Evolutionary conservation across 2,329 filamentous ascomycete genomes (phyloP).

Genomic region (Colletotrichum higginsianum): DNA sequence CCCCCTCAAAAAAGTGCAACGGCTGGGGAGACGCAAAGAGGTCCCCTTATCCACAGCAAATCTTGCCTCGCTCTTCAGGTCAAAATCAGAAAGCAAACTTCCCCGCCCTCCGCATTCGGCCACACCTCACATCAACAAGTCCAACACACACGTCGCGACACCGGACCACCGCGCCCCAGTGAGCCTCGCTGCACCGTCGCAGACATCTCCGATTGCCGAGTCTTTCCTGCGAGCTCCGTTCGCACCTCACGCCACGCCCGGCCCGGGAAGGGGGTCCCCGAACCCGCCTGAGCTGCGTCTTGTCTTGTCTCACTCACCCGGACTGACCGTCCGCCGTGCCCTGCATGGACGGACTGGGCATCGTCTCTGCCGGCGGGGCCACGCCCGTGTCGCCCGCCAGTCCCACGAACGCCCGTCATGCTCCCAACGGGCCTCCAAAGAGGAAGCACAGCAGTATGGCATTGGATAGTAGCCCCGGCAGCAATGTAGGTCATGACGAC

Average conservation of each 20-base stretch:
- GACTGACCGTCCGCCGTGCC: constrained; percentile 42
- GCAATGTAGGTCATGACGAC: constrained; percentile 71
- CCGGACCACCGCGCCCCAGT: constrained; percentile 42
- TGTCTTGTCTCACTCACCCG: constrained; percentile 41
- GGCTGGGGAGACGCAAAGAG: constrained; percentile 34
- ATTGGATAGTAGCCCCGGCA: constrained; percentile 74
- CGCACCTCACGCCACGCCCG: constrained; percentile 35
- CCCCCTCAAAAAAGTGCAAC: constrained; percentile 21
- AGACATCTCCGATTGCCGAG: constrained; percentile 38
- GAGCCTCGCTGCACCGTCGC: constrained; percentile 38
- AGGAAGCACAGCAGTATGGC: constrained; percentile 70
- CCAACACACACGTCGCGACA: constrained; percentile 42
- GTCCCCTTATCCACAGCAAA: constrained; percentile 41
- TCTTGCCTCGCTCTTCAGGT: constrained; percentile 42
- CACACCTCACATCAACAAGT: constrained; percentile 39
- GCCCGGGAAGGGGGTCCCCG: constrained; percentile 41
- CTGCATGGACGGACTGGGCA: constrained; percentile 65
- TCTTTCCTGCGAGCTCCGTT: constrained; percentile 30
- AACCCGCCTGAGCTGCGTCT: constrained; percentile 41
- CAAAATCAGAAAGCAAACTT: constrained; percentile 38
- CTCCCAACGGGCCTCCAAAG: constrained; percentile 64
- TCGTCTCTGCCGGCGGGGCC: constrained; percentile 61
- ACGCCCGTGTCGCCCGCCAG: constrained; percentile 69
- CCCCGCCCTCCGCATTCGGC: constrained; percentile 44
- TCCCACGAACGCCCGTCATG: constrained; percentile 67